Base-by-base conservation (phyloP, 768 basidiomycete genomes). In the Serendipita sp. region DNA sequence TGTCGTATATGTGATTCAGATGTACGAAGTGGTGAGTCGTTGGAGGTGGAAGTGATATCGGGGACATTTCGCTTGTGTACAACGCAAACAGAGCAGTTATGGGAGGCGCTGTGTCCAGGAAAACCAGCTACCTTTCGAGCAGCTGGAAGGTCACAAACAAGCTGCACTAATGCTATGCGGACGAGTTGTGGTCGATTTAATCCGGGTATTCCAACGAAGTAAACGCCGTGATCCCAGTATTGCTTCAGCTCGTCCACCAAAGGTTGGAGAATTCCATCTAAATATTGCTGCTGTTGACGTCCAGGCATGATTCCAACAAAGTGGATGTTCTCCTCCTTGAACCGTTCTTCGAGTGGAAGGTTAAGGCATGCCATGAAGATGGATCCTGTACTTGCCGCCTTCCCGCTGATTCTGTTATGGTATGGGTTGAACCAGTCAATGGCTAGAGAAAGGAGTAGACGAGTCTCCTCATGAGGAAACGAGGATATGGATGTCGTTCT, bases 141-240 rank as follows among this genome's bases (percentile, higher is more conserved):
- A 16, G 74, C 76, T 1, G 72, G 75, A 15, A 78, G 70, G 64
- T 80, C 77, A 54, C 74, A 76, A 1, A 76, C 66, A 0, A 72
- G 63, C 3, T 68, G 64, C 0, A 74, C 68, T 2, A 79, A 38
- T 0, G 73, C 72, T 23, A 70, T 71, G 2, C 65, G 44, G 2
- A 74, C 69, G 0, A 68, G 2, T 0, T 70, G 48, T 1, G 76
- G 74, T 3, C n/a, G 0, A 2, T 60, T 65, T 41, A 63, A 60
- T 2, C 64, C 65, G 3, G 64, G 66, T 0, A 72, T 75, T 0
- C 51, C 15, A 0, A 68, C 67, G 16, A 67, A 74, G 0, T 18
- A 66, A 10, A 77, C 65, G 0, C 77, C 77, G 3, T 65, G 23
- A 23, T 23, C 36, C 76, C 76, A 78, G 2, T 67, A 63, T 23